Conservation (phyloP, 2,329 filamentous ascomycete species). For the Dactylonectria macrodidyma region DNA sequence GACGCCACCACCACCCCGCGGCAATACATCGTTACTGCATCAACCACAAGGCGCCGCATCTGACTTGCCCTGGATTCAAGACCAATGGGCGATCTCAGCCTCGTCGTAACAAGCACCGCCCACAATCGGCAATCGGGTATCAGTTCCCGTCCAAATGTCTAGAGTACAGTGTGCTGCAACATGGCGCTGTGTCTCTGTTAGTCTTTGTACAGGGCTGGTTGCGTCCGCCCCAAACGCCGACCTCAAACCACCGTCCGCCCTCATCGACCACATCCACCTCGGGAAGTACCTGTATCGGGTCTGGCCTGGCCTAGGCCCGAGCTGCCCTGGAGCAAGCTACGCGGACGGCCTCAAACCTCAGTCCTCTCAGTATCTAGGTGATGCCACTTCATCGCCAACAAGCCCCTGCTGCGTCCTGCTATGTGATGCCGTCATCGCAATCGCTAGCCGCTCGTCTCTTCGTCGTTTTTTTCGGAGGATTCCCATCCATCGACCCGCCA, state of each 20-base stretch:
- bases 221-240: constrained; percentile 49
- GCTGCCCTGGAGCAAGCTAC: constrained; percentile 42
- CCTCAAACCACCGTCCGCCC: constrained; percentile 47
- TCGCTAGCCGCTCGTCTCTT: constrained; percentile 31
- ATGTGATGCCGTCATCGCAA: constrained; percentile 40
- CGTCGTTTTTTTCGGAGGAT: constrained; percentile 41
- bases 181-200: constrained; percentile 20
- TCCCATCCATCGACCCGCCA: constrained; percentile 40
- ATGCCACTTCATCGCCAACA: constrained; percentile 30
- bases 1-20: constrained; percentile 29
- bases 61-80: constrained; percentile 23
- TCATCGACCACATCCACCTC: constrained; percentile 35
- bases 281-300: constrained; percentile 37
- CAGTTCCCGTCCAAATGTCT: constrained; percentile 25
- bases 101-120: constrained; percentile 35
- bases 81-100: constrained; percentile 45
- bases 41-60: constrained; percentile 36
- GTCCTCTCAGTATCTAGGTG: constrained; percentile 43
- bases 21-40: constrained; percentile 36
- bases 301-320: constrained; percentile 36
- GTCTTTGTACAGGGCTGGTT: constrained; percentile 39
- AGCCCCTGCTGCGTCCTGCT: constrained; percentile 27
- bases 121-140: constrained; percentile 2
- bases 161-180: constrained; percentile 40
- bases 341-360: constrained; percentile 48